phyloP scores from a whole-genome alignment of 257 asterid species.

The Solanum dulcamara region DNA sequence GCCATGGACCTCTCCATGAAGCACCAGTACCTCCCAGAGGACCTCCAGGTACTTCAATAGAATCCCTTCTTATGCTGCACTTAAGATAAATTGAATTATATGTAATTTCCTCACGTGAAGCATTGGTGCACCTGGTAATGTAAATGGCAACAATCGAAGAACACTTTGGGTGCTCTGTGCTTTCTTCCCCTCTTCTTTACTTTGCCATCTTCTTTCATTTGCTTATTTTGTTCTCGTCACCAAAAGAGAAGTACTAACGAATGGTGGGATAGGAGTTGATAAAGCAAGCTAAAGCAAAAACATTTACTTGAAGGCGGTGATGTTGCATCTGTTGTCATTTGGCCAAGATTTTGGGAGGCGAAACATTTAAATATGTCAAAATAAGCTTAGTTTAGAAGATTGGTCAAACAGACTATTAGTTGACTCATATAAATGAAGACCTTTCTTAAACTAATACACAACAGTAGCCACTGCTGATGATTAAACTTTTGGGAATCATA shows the following conservation, averaged over 20 bases:
- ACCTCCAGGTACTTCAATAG: conserved; percentile 46
- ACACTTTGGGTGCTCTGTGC: not conserved
- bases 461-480: not conserved
- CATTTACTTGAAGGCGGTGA: not conserved
- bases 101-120: not conserved
- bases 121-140: not conserved
- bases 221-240: not conserved
- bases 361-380: too few species aligned
- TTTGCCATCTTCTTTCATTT: not conserved
- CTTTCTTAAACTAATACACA: not conserved
- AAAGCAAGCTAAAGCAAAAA: not conserved
- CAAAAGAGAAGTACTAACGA: not conserved
- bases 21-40: conserved; percentile 57
- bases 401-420: not conserved
- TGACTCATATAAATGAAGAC: not conserved
- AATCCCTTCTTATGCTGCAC: not conserved
- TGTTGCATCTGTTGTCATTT: not conserved
- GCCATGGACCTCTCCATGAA: conserved; percentile 93
- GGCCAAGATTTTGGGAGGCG: not conserved
- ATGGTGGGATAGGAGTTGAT: not conserved
- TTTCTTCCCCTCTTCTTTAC: not conserved
- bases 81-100: not conserved
- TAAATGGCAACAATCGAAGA: not conserved
- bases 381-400: not conserved
- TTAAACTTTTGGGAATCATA: not conserved